phyloP scores from a whole-genome alignment of 73 alveolate genomes.

The Uronychia binucleata region DNA sequence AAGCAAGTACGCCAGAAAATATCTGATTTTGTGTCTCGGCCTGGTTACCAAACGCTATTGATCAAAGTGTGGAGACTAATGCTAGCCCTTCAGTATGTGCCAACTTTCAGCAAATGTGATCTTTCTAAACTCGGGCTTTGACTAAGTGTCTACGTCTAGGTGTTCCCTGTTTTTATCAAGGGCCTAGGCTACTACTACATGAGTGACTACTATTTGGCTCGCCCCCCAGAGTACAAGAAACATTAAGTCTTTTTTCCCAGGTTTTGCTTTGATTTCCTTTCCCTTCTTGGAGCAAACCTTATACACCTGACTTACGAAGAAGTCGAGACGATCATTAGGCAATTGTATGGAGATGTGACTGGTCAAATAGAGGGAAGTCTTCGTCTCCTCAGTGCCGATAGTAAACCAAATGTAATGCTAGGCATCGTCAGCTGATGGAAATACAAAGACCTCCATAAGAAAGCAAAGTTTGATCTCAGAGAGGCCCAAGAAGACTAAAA shows the following conservation, averaged over 20 bases:
- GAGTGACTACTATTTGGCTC: constrained; percentile 34
- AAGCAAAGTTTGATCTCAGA: not conserved
- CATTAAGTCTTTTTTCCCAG: constrained; percentile 11
- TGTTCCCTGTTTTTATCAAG: constrained; percentile 14
- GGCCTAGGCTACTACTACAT: constrained; percentile 14
- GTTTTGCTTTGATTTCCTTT: constrained; percentile 38
- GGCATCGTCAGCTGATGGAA: not conserved
- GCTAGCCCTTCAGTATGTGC: not conserved
- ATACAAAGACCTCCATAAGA: not conserved
- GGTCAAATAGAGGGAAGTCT: not conserved
- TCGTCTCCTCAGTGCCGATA: not conserved
- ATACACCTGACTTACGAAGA: constrained; percentile 3
- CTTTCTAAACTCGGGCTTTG: constrained; percentile 5
- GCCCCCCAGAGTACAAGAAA: constrained; percentile 13
- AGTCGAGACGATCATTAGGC: constrained; percentile 22
- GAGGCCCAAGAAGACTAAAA: not conserved
- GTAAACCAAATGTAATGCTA: not conserved
- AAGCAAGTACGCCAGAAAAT: constrained; percentile 14
- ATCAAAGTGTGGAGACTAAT: constrained; percentile 33
- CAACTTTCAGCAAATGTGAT: not conserved
- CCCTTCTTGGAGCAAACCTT: constrained; percentile 20
- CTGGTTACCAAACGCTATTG: constrained; percentile 2
- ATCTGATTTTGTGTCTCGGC: constrained; percentile 25
- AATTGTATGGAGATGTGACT: constrained; percentile 1
- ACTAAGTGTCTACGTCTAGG: constrained; percentile 6